Conservation (phyloP, 208 protist genomes). For the Entamoeba moshkovskii region DNA sequence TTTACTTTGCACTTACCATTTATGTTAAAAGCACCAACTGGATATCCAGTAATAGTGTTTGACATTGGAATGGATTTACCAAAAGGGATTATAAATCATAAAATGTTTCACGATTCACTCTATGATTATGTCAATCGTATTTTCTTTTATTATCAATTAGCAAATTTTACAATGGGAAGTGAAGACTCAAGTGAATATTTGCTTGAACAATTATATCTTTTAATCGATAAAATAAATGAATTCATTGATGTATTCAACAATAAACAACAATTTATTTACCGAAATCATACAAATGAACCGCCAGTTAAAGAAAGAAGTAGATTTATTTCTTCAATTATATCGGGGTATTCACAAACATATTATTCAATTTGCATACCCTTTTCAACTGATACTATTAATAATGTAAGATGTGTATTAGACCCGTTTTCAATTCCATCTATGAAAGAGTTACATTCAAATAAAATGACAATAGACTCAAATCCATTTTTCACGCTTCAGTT, state of each 20-base stretch:
- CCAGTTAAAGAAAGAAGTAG: not conserved
- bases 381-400: not conserved
- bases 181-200: not conserved
- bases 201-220: too few species aligned
- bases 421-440: not conserved
- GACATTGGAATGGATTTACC: not conserved
- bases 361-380: not conserved
- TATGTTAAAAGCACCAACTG: not conserved
- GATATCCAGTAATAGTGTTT: not conserved
- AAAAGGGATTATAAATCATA: not conserved
- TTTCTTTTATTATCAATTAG: not conserved
- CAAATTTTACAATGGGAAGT: not conserved
- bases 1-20: not conserved
- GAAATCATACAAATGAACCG: not conserved
- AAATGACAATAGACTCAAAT: not conserved
- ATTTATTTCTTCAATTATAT: not conserved
- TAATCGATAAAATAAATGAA: not conserved
- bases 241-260: not conserved
- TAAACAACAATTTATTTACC: not conserved
- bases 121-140: not conserved
- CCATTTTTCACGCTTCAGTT: conserved; percentile 1
- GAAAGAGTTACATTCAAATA: not conserved
- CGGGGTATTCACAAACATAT: not conserved
- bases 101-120: not conserved
- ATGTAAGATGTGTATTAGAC: not conserved